Evolutionary conservation across 495 filamentous ascomycete genomes (phyloP).

Genomic region (Friedmanniomyces endolithicus): DNA sequence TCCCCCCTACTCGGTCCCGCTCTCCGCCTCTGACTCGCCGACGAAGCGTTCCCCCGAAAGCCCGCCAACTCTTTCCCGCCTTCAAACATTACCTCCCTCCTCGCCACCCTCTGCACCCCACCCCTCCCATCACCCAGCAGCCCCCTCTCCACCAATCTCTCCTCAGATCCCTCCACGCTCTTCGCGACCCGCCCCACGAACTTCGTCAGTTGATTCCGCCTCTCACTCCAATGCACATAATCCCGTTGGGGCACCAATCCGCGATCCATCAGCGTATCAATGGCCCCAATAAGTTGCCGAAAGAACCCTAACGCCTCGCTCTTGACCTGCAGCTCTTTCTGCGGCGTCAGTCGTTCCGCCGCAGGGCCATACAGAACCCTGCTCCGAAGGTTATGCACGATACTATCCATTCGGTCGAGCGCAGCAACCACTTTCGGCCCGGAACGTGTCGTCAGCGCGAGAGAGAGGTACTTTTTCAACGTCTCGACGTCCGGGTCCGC

Average conservation of each 20-base stretch:
- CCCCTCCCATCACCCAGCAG: neutral
- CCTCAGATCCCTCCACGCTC: neutral
- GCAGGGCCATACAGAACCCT: constrained; percentile 3
- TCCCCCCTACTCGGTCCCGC: neutral
- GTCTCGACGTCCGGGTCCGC: constrained; percentile 33
- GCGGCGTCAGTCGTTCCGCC: neutral
- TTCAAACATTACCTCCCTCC: neutral
- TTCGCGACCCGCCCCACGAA: neutral
- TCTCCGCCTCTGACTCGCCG: neutral
- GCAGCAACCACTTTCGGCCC: constrained; percentile 7
- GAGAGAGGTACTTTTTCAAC: constrained; percentile 29
- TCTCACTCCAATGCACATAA: constrained; percentile 7
- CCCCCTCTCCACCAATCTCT: neutral
- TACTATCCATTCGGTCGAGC: constrained; percentile 12
- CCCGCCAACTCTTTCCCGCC: neutral
- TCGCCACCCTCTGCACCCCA: neutral
- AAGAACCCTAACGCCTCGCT: constrained; percentile 3
- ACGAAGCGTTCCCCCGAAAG: neutral
- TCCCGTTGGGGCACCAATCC: constrained; percentile 13
- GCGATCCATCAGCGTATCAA: constrained; percentile 12
- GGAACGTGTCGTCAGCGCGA: constrained; percentile 20
- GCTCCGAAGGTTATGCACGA: constrained; percentile 9
- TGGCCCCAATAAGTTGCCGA: constrained; percentile 5
- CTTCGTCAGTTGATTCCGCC: constrained; percentile 1
- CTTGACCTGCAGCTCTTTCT: neutral